phyloP scores from a whole-genome alignment of 2,329 filamentous ascomycete genomes.

The Dactylonectria macrodidyma region DNA sequence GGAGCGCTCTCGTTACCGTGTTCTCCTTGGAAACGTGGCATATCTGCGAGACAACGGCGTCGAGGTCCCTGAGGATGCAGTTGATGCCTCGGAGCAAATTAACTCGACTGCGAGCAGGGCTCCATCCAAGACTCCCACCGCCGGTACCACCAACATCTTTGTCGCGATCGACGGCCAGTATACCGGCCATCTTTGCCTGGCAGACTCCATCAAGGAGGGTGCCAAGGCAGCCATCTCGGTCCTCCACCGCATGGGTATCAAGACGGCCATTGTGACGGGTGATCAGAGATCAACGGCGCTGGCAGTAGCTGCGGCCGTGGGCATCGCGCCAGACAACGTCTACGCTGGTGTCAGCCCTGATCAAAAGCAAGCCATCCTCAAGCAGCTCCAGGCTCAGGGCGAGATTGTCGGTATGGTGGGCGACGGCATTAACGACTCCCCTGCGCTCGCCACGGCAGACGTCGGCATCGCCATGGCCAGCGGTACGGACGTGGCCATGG shows the following conservation, averaged over 20 bases:
- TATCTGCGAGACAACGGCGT: slow-evolving; percentile 83
- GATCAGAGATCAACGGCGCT: slow-evolving; percentile 89
- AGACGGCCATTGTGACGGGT: slow-evolving; percentile 92
- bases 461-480: slow-evolving; percentile 94
- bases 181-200: slow-evolving; percentile 85
- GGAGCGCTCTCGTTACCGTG: slow-evolving; percentile 80
- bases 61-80: slow-evolving; percentile 73
- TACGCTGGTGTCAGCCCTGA: slow-evolving; percentile 91
- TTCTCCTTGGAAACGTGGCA: slow-evolving; percentile 86
- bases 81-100: slow-evolving; percentile 74
- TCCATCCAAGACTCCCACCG: slow-evolving; percentile 55
- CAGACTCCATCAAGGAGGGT: slow-evolving; percentile 92
- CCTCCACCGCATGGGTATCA: slow-evolving; percentile 87
- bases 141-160: slow-evolving; percentile 92
- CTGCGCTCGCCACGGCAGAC: slow-evolving; percentile 91
- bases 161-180: slow-evolving; percentile 88
- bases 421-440: slow-evolving; percentile 98
- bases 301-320: slow-evolving; percentile 86
- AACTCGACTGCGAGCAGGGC: slow-evolving; percentile 61
- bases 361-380: slow-evolving; percentile 90
- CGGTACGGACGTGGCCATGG: slow-evolving; percentile 97
- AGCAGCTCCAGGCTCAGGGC: slow-evolving; percentile 80
- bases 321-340: slow-evolving; percentile 82
- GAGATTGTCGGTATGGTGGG: slow-evolving; percentile 95
- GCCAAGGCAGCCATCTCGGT: slow-evolving; percentile 86